Base-by-base conservation (phyloP, 1,139 yeast genomes). In the Kodamaea suecica region DNA sequence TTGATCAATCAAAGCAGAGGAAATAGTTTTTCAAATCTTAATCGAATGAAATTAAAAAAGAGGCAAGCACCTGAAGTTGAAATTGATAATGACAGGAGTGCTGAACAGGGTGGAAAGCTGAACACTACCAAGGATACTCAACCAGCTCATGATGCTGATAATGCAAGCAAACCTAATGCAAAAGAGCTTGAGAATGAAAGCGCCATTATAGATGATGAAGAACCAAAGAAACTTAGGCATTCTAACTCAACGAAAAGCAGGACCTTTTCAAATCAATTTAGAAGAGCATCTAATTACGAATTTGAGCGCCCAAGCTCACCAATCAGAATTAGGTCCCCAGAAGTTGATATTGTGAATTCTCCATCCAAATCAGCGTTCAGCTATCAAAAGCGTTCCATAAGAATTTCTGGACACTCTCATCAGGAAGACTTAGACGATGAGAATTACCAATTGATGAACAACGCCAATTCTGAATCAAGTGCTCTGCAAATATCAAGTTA, bases 391-490 rank as follows among this genome's bases (percentile, higher is more conserved):
- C 20, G 38, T 10, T 30, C 35, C 5, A 17, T 27, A 5, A 27
- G 10, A 27, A 10, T 27, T 17, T n/a, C 23, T 10, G 21, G 12
- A 8, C 20, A 16, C 28, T 23, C 17, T 35, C 15, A 3, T 25
- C 29, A 10, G 24, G 55, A 51, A 25, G 73, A 66, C 39, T 49
- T 62, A 32, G 72, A 67, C 42, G 59, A 66, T 39, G 73, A 65
- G 20, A 66, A 62, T 29, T 51, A 63, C 12, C 53, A 61, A 17
- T 59, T 73, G 11, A 74, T 83, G 37, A 55, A 49, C 28, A 55
- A 53, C 35, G 58, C 55, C 1, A 50, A 53, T 1, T 43, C 51
- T 4, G 40, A 43, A 14, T 44, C 47, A 3, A 31, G n/a, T n/a
- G n/a, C n/a, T 12, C 15, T 12, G 14, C 28, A 11, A 5, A 12